Conservation (phyloP, 768 basidiomycete genomes). For the Pulveroboletus sp. region DNA sequence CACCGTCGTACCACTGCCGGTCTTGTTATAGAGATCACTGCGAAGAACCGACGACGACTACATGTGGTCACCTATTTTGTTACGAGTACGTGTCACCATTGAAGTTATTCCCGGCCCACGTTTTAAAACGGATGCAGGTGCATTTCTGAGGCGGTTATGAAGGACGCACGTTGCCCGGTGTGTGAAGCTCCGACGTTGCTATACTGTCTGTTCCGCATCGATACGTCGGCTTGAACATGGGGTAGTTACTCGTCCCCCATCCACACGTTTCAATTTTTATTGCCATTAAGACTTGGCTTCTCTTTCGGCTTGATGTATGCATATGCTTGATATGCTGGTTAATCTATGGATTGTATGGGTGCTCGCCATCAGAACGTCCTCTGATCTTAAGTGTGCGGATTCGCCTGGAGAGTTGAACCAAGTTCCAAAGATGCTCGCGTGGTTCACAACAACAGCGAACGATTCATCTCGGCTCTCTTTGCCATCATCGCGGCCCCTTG, state of each 20-base stretch:
- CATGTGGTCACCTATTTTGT: conserved; percentile 67
- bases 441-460: neutral
- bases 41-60: conserved; percentile 54
- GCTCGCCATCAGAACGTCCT: neutral
- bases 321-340: neutral
- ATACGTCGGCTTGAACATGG: conserved; percentile 31
- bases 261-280: neutral
- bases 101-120: neutral
- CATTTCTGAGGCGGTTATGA: conserved; percentile 48
- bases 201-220: conserved; percentile 56
- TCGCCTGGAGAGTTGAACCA: too few species aligned
- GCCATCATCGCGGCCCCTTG: too few species aligned
- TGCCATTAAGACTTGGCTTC: neutral
- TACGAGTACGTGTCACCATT: conserved; percentile 32
- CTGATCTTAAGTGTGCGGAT: too few species aligned
- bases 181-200: conserved; percentile 50
- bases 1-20: conserved; percentile 43
- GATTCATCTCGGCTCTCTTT: too few species aligned
- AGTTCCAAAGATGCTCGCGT: neutral
- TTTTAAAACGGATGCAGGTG: conserved; percentile 37
- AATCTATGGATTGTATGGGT: conserved; percentile 2
- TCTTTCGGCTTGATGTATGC: conserved; percentile 1
- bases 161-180: conserved; percentile 48
- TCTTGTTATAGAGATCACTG: conserved; percentile 48
- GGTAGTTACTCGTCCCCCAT: neutral